Base-by-base conservation (phyloP, 2,329 filamentous ascomycete species). In the Plectosphaerella plurivora region DNA sequence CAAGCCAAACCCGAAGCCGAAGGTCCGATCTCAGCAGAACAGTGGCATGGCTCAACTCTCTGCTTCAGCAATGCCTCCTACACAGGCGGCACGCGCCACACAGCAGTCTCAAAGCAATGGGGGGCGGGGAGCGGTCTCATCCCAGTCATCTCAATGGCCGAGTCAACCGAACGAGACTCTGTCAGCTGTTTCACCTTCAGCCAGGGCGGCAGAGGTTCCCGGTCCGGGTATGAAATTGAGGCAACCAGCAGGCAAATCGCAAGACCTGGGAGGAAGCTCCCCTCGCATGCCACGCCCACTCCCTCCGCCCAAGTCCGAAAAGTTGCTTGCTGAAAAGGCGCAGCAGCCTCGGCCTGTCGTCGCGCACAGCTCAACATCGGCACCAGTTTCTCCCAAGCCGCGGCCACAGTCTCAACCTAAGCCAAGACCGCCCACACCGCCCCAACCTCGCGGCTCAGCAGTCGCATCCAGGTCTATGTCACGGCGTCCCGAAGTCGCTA, bases 391-490 rank as follows among this genome's bases (percentile, higher is more conserved):
- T 3, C 64, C 67, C 1, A 66, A 68, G 47, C 70, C 72, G 22
- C 63, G 67, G 22, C 61, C 25, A 58, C 37, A 41, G 41, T 59
- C 47, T 36, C 57, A 33, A 57, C 54, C 28, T 54, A 60, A 35
- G 36, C 54, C 20, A 9, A 61, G 65, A 14, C 64, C 71, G 14
- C 71, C 73, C 1, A 67, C 68, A 15, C 70, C 70, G 1, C 70
- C 70, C 3, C 63, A 70, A 42, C 67, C 67, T 10, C 60, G 68
- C 3, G 65, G 63, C 4, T 15, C 50, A 5, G 45, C 47, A 16
- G 46, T 46, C 52, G 8, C 45, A 47, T 9, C 47, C 49, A 48
- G 47, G 47, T 33, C 53, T 15, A 51, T 53, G 24, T 24, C 52
- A 48, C 51, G 53, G 22, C 51, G 50, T 3, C 14, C 15, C 4